A percentile compares a stretch with the other conserved stretches of the same genome.
These are phyloP conservation scores for Ambrosiella cleistominuta DNA, from an alignment of 2,329 filamentous ascomycete genomes.

Conservation along the genomic window DNA sequence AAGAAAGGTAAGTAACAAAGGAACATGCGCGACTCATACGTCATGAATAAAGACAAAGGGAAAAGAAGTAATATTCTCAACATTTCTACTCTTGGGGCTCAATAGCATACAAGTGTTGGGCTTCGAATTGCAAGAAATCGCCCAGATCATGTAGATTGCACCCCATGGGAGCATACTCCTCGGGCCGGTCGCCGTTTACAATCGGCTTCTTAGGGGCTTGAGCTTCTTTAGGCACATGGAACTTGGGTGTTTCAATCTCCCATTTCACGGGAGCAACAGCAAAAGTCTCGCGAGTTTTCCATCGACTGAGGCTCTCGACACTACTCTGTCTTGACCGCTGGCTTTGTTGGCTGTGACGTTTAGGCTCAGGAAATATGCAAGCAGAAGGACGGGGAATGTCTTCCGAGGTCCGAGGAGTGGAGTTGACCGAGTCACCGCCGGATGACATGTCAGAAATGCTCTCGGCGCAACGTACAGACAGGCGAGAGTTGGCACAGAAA, in stretches of 20 bases:
- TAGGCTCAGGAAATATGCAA: conserved; percentile 3
- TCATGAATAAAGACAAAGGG: conserved; percentile 7
- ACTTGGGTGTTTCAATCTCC: neutral
- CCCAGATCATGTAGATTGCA: conserved; percentile 43
- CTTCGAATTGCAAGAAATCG: conserved; percentile 41
- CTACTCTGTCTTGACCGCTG: neutral
- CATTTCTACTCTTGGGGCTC: neutral
- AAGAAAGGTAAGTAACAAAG: conserved; percentile 3
- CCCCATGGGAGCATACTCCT: conserved; percentile 34
- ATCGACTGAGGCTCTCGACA: neutral
- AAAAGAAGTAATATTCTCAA: neutral
- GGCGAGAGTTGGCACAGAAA: neutral
- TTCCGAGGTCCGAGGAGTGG: conserved; percentile 7
- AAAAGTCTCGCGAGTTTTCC: neutral
- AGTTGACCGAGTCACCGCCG: neutral
- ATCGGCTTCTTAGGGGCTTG: neutral
- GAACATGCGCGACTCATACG: neutral
- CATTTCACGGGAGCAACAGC: neutral
- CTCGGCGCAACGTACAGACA: neutral
- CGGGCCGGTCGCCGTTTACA: neutral
- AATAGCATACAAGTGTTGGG: conserved; percentile 28
- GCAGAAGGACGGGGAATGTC: conserved; percentile 4
- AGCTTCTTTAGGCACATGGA: neutral
- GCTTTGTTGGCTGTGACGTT: neutral
- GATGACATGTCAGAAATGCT: conserved; percentile 1